Evolutionary conservation across 768 basidiomycete genomes (phyloP), one percentile per base, ranked within the genome.

Genomic region (Tulasnella calospora): DNA sequence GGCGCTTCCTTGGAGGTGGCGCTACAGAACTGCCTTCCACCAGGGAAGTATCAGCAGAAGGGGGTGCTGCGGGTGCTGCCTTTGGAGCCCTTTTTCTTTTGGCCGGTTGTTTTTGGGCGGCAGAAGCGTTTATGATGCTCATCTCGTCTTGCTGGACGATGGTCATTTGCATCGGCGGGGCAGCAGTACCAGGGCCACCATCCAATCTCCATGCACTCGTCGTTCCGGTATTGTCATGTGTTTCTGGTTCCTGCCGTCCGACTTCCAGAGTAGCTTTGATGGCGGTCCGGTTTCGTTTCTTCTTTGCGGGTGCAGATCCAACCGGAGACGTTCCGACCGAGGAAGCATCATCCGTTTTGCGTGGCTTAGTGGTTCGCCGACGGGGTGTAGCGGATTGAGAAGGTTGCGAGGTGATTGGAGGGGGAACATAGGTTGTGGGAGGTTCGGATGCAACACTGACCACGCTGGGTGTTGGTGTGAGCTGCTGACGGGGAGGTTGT

Each of bases 171-270:
- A 67, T 67, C 33, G 61, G 61, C 27, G n/a, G 71, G 15, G 33
- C 71, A 27, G 36, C 71, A 72, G 38, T 6, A 23, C 44, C 36
- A 36, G 71, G 44, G 6, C 44, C 71, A 38, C 30, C 44, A 6
- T 72, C 71, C 15, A 72, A n/a, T 72, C 71, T 72, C 71, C 71
- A 72, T 46, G 71, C 71, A 5, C 38, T 40, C 13, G 71, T 72
- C 71, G 71, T 72, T n/a, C 71, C 71, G 19, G 71, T 72, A 40
- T 72, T 72, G 36, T 72, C 71, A 23, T 72, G 71, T 30, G 71
- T 72, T 46, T 76, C 75, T 19, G 75, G 75, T 36, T 76, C 75
- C 41, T 76, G 75, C 30, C 75, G 46, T 36, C 40, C 57, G n/a
- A 76, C 75, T 27, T 76, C 75, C 17, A 76, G 30, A 1, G 75